Percentiles rank a stretch among this genome's conserved stretches.
Evolutionary conservation across 495 filamentous ascomycete species (phyloP).

Genomic region (Neurospora cerealis): DNA sequence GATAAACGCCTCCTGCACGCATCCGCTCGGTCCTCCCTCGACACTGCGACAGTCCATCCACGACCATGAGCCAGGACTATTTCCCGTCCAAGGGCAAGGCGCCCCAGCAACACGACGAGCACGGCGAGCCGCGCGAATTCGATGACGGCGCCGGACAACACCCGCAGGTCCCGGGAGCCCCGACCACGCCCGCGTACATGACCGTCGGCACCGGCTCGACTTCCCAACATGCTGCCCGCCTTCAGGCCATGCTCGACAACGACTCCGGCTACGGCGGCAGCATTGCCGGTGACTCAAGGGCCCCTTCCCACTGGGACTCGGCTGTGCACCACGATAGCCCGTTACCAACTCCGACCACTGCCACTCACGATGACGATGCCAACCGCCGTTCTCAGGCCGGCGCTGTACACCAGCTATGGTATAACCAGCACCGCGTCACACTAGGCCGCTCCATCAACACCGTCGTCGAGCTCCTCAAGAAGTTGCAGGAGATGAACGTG

Average conservation of each 20-base stretch:
- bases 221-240: slow-evolving; percentile 57
- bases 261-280: slow-evolving; percentile 93
- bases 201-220: slow-evolving; percentile 77
- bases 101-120: slow-evolving; percentile 9
- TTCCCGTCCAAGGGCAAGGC: slow-evolving; percentile 37
- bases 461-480: slow-evolving; percentile 67
- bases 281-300: slow-evolving; percentile 29
- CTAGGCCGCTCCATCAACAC: slow-evolving; percentile 76
- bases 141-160: slow-evolving; percentile 6
- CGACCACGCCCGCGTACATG: slow-evolving; percentile 58
- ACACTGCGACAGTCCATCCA: slow-evolving; percentile 3
- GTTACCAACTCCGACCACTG: slow-evolving; percentile 23
- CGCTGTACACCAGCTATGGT: slow-evolving; percentile 46
- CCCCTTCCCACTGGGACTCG: slow-evolving; percentile 24
- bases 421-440: slow-evolving; percentile 81
- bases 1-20: neutral
- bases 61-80: slow-evolving; percentile 68
- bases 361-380: slow-evolving; percentile 16
- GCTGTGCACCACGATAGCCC: slow-evolving; percentile 59
- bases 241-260: slow-evolving; percentile 63
- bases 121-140: slow-evolving; percentile 12
- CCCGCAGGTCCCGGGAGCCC: slow-evolving; percentile 8
- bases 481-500: slow-evolving; percentile 78
- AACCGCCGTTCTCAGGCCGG: slow-evolving; percentile 34
- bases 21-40: neutral